Evolutionary conservation across 768 basidiomycete species (phyloP).

Genomic region (Clitopilus hobsonii): DNA sequence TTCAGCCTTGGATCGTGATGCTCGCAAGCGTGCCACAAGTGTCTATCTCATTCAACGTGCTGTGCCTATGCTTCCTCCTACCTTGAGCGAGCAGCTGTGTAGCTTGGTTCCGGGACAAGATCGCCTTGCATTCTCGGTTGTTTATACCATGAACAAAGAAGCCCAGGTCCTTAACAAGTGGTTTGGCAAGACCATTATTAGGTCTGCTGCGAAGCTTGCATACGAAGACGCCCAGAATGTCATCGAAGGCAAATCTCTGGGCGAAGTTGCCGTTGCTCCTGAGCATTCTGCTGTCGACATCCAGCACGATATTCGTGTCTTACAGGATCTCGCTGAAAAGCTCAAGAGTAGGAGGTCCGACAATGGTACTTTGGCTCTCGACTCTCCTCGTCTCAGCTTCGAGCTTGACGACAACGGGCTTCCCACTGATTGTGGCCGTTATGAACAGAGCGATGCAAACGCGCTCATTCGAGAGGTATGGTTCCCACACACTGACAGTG

Average conservation of each 20-base stretch:
- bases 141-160: conserved; percentile 83
- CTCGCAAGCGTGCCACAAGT: conserved; percentile 93
- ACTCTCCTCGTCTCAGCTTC: conserved; percentile 72
- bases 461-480: conserved; percentile 84
- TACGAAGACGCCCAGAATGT: conserved; percentile 80
- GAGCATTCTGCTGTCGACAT: conserved; percentile 60
- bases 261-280: conserved; percentile 43
- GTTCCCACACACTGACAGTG: not conserved
- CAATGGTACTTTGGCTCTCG: conserved; percentile 71
- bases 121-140: conserved; percentile 83
- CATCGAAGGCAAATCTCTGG: conserved; percentile 68
- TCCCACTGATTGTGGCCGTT: conserved; percentile 74
- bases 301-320: conserved; percentile 67
- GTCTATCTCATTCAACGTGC: conserved; percentile 96
- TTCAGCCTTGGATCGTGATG: conserved; percentile 97
- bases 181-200: conserved; percentile 92
- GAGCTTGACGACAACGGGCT: conserved; percentile 72
- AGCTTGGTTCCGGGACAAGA: conserved; percentile 87
- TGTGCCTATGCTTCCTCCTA: conserved; percentile 95
- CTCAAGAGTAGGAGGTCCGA: conserved; percentile 71
- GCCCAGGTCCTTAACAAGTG: conserved; percentile 82
- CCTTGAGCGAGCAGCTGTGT: conserved; percentile 90
- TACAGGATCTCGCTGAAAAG: conserved; percentile 68
- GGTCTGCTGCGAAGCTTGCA: conserved; percentile 81
- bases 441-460: conserved; percentile 67